Conservation (phyloP, 768 basidiomycete genomes). For the Amanita jacksonii region DNA sequence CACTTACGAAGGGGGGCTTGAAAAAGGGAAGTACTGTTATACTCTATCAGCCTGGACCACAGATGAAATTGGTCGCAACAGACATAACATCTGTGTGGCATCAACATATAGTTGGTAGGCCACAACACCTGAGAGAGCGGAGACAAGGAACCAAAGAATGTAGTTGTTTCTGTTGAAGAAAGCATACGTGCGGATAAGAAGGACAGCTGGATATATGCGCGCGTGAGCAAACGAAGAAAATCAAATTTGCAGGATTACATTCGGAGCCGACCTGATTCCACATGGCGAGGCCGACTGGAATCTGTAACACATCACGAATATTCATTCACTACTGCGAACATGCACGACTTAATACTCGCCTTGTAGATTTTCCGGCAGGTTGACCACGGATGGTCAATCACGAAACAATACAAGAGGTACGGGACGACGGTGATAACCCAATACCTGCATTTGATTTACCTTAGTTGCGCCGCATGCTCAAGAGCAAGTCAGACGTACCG, state of each 20-base stretch:
- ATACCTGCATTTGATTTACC: slow-evolving; percentile 35
- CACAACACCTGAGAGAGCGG: slow-evolving; percentile 61
- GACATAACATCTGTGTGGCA: slow-evolving; percentile 68
- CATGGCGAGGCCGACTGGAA: slow-evolving; percentile 75
- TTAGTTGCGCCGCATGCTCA: neutral
- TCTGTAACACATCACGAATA: slow-evolving; percentile 27
- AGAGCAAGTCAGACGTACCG: slow-evolving; percentile 35
- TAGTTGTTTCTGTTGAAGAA: slow-evolving; percentile 76
- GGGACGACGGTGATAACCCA: slow-evolving; percentile 79
- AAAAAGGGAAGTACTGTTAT: slow-evolving; percentile 53
- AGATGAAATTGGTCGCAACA: slow-evolving; percentile 16
- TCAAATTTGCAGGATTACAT: slow-evolving; percentile 31
- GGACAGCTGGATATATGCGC: slow-evolving; percentile 41
- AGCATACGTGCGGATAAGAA: slow-evolving; percentile 77
- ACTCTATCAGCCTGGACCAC: slow-evolving; percentile 6
- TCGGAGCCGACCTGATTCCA: slow-evolving; percentile 85
- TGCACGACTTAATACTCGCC: slow-evolving; percentile 30
- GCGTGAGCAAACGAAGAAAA: slow-evolving; percentile 9
- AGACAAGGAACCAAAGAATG: slow-evolving; percentile 53
- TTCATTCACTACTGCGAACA: slow-evolving; percentile 2
- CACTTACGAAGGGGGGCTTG: slow-evolving; percentile 49
- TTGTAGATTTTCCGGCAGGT: slow-evolving; percentile 65
- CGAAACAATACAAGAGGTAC: slow-evolving; percentile 69
- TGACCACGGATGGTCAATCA: slow-evolving; percentile 53
- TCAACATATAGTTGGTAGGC: slow-evolving; percentile 79